phyloP scores from a whole-genome alignment of 306 rosid species.

The Trifolium dubium region DNA sequence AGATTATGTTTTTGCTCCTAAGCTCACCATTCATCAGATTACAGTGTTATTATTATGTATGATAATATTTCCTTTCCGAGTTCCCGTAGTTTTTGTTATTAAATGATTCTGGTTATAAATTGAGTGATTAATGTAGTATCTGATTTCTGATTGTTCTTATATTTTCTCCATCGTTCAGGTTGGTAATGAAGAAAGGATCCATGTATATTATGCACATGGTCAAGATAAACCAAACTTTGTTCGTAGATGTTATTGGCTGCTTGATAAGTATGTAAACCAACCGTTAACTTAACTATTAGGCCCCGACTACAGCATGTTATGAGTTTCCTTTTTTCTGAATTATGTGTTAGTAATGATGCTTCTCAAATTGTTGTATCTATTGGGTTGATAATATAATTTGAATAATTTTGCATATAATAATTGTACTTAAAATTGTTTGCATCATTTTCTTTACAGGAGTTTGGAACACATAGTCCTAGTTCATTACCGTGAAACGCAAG shows the following conservation, averaged over 20 bases:
- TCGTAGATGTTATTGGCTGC: slow-evolving; percentile 97
- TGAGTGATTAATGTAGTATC: slow-evolving; percentile 13
- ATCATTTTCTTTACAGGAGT: slow-evolving; percentile 72
- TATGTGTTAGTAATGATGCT: slow-evolving; percentile 31
- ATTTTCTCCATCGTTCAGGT: slow-evolving; percentile 59
- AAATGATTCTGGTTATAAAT: slow-evolving; percentile 22
- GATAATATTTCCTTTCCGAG: background rate
- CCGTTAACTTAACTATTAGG: slow-evolving; percentile 25
- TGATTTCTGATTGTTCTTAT: slow-evolving; percentile 38
- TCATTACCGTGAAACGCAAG: slow-evolving; percentile 96
- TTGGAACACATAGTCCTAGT: slow-evolving; percentile 95
- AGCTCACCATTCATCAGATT: slow-evolving; percentile 6
- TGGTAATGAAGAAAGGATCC: slow-evolving; percentile 96
- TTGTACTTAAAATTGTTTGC: slow-evolving; percentile 23
- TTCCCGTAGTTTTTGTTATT: slow-evolving; percentile 17
- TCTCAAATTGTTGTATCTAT: slow-evolving; percentile 24
- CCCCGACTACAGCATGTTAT: slow-evolving; percentile 29
- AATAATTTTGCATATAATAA: slow-evolving; percentile 6
- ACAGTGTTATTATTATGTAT: slow-evolving; percentile 13
- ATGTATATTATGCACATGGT: slow-evolving; percentile 96
- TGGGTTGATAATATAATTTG: slow-evolving; percentile 29
- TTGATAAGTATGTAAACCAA: slow-evolving; percentile 79
- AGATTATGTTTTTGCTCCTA: slow-evolving; percentile 25
- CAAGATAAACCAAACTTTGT: slow-evolving; percentile 79
- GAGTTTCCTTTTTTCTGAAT: slow-evolving; percentile 27